phyloP scores from a whole-genome alignment of 441 rosid genomes.

The Euphorbia schlechtendalii region DNA sequence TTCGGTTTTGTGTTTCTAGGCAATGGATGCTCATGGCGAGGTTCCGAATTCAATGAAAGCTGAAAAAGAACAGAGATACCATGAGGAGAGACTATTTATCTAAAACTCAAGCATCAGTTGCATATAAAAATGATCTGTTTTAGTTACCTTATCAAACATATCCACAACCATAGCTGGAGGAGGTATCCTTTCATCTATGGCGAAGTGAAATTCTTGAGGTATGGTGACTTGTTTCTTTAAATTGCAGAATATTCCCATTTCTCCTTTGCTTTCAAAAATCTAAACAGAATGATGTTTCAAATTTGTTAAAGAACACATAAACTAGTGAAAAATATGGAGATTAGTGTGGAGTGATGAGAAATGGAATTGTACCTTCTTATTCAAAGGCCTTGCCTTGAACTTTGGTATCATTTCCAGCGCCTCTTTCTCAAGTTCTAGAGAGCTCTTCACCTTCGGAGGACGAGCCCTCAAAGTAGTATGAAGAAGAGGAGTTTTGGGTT shows the following conservation, averaged over 20 bases:
- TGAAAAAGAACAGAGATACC: slow-evolving; percentile 18
- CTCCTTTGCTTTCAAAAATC: slow-evolving; percentile 98
- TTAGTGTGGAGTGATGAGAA: not conserved
- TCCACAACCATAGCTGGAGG: slow-evolving; percentile 51
- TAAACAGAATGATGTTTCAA: slow-evolving; percentile 21
- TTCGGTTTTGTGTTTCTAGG: slow-evolving; percentile 72
- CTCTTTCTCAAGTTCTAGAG: slow-evolving; percentile 75
- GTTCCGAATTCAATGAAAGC: slow-evolving; percentile 84
- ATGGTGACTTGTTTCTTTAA: slow-evolving; percentile 68
- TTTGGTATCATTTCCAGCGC: slow-evolving; percentile 85
- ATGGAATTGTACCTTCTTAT: slow-evolving; percentile 62
- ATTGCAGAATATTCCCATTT: slow-evolving; percentile 71
- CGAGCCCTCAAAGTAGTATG: slow-evolving; percentile 81
- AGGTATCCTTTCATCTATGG: slow-evolving; percentile 85
- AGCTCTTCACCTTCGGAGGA: slow-evolving; percentile 65
- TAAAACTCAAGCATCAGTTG: not conserved
- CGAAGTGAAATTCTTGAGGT: slow-evolving; percentile 91
- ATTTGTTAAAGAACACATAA: not conserved
- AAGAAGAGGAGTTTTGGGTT: slow-evolving; percentile 74
- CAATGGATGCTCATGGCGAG: slow-evolving; percentile 42
- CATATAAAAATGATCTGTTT: not conserved
- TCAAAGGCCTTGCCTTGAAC: slow-evolving; percentile 90
- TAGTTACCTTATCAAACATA: slow-evolving; percentile 70
- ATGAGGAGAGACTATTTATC: not conserved
- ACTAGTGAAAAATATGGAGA: not conserved